Conservation (phyloP, 148 eudicot species). For the Polygonum maritimum region DNA sequence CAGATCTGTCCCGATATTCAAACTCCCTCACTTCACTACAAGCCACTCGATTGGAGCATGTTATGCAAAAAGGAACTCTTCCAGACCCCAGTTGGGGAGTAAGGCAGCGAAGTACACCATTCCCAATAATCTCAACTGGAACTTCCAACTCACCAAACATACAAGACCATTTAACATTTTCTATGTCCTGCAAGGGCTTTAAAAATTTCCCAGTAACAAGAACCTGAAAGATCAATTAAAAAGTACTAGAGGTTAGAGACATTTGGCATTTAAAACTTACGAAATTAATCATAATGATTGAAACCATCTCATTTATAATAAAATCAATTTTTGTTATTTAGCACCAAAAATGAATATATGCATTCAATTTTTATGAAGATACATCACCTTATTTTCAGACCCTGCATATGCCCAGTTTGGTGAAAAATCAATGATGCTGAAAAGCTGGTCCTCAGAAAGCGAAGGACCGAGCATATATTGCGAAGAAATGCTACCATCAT, state of each 20-base stretch:
- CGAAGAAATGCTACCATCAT: slow-evolving; percentile 28
- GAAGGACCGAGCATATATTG: slow-evolving; percentile 51
- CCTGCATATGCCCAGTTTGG: slow-evolving; percentile 68
- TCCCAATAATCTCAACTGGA: slow-evolving; percentile 30
- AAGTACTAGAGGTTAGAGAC: neutral
- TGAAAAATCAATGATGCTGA: slow-evolving; percentile 61
- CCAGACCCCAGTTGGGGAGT: slow-evolving; percentile 39
- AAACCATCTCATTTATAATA: neutral
- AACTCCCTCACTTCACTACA: slow-evolving; percentile 64
- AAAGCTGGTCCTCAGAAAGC: slow-evolving; percentile 64
- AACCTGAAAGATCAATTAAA: slow-evolving; percentile 17
- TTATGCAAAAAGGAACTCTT: slow-evolving; percentile 44
- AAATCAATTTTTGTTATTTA: neutral
- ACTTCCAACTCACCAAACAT: slow-evolving; percentile 69
- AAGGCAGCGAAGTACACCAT: slow-evolving; percentile 35
- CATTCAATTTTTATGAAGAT: neutral
- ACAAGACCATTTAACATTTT: slow-evolving; percentile 30
- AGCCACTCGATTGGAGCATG: slow-evolving; percentile 46
- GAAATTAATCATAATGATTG: neutral
- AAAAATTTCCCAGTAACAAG: slow-evolving; percentile 24
- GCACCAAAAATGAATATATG: neutral
- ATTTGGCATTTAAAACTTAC: neutral
- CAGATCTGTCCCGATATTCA: slow-evolving; percentile 27
- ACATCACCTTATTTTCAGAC: slow-evolving; percentile 58
- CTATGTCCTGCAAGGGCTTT: slow-evolving; percentile 11